Conservation (phyloP, 2,329 filamentous ascomycete species). For the Penicillium vulpinum region DNA sequence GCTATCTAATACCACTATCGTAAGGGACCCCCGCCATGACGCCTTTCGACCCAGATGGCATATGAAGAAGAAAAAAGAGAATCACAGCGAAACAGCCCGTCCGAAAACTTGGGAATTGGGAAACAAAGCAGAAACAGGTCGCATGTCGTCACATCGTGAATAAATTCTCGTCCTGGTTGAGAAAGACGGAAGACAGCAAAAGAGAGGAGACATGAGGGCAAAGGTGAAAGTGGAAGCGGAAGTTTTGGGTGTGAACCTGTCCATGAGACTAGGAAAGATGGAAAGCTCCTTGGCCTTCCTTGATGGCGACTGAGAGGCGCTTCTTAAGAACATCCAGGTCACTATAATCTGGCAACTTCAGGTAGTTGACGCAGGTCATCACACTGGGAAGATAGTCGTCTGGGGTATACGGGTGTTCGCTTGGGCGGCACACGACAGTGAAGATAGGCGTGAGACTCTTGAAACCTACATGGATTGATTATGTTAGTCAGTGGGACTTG, state of each 20-base stretch:
- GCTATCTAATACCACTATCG: conserved; percentile 29
- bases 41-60: conserved; percentile 21
- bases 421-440: conserved; percentile 98
- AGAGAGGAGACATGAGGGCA: neutral
- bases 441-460: conserved; percentile 97
- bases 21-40: conserved; percentile 19
- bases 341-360: conserved; percentile 95
- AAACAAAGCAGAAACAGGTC: conserved; percentile 16
- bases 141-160: conserved; percentile 24
- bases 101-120: conserved; percentile 16
- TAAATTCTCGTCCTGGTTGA: conserved; percentile 3
- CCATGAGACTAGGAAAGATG: conserved; percentile 70
- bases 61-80: conserved; percentile 8
- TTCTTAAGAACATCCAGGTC: conserved; percentile 72
- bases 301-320: conserved; percentile 81
- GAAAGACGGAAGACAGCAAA: conserved; percentile 1
- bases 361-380: conserved; percentile 99
- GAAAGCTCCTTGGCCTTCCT: conserved; percentile 96
- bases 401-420: conserved; percentile 85
- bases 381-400: conserved; percentile 99
- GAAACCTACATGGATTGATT: conserved; percentile 65
- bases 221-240: too few relatives aligned
- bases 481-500: conserved; percentile 3
- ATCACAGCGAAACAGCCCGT: conserved; percentile 13
- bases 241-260: neutral